Evolutionary conservation across 2,329 filamentous ascomycete species (phyloP), one percentile per base, ranked within the genome.

Genomic region (Diaporthe eres): DNA sequence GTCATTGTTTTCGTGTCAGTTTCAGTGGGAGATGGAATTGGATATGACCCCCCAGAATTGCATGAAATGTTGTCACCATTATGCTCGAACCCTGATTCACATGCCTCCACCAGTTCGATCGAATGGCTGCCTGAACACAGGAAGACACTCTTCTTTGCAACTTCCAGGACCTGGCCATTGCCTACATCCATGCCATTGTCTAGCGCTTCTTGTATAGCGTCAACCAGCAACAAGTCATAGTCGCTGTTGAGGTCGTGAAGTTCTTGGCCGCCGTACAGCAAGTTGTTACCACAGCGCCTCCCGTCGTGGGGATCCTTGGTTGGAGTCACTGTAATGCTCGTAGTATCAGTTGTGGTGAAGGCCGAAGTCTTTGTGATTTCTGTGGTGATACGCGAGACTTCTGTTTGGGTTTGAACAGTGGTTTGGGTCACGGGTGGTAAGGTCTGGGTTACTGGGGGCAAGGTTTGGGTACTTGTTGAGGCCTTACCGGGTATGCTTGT

Each of bases 101-200:
- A 76, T 44, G 72, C 72, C 7, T 39, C 51, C 0, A 72, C 34
- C 19, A 76, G 37, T 3, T 37, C 28, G 1, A 75, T 15, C 4
- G 49, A 37, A 37, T 61, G 34, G 9, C 60, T 47, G 34, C 44
- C 15, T n/a, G 57, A 53, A 3, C 75, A 76, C 8, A 34, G 25
- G 15, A 76, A 76, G 1, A 75, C 17, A n/a, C 72, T 76, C 25
- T 67, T 65, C 51, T 68, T 15, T 2, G 58, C 72, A 1, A 75
- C 37, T 3, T 31, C 10, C 13, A 76, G 15, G 34, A 17, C 44
- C 34, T 55, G 19, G 4, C 39, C 28, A 47, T 2, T 9, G 7
- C 57, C 58, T 13, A 72, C 15, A 8, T 71, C n/a, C 12, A 76
- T 55, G 7, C 75, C 75, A 4, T 34, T 31, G 6, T 22, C 39